phyloP scores from a whole-genome alignment of 2,329 filamentous ascomycete species.

The Xylaria sp. region DNA sequence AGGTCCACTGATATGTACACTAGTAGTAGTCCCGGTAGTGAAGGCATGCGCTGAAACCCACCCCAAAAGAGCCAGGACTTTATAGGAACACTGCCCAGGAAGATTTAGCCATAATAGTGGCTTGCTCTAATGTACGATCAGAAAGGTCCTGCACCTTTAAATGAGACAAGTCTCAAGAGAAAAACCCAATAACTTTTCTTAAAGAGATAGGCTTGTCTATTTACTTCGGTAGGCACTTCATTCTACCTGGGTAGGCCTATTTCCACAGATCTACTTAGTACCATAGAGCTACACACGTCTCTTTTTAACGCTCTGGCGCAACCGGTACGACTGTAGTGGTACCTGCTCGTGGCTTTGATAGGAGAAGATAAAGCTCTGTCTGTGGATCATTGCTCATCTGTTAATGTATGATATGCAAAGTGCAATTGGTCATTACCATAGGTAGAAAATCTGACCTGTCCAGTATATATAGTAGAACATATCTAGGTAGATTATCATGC shows the following conservation, averaged over 20 bases:
- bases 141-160: slow-evolving; percentile 5
- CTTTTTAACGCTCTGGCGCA: neutral
- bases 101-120: neutral
- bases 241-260: too few relatives aligned
- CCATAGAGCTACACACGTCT: neutral
- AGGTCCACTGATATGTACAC: slow-evolving; percentile 8
- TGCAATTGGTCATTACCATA: too few relatives aligned
- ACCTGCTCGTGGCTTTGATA: neutral
- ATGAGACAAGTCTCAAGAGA: slow-evolving; percentile 4
- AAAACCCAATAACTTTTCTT: neutral
- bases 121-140: slow-evolving; percentile 9
- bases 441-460: too few relatives aligned
- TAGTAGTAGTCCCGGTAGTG: slow-evolving; percentile 23
- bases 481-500: too few relatives aligned
- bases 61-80: neutral
- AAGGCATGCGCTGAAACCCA: slow-evolving; percentile 26
- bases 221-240: neutral
- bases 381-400: too few relatives aligned
- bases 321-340: neutral
- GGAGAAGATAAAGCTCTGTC: too few relatives aligned
- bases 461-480: too few relatives aligned
- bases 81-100: neutral
- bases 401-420: too few relatives aligned
- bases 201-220: neutral
- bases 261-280: neutral